Conservation (phyloP, 257 asterid species). For the Solanum bukasovii region DNA sequence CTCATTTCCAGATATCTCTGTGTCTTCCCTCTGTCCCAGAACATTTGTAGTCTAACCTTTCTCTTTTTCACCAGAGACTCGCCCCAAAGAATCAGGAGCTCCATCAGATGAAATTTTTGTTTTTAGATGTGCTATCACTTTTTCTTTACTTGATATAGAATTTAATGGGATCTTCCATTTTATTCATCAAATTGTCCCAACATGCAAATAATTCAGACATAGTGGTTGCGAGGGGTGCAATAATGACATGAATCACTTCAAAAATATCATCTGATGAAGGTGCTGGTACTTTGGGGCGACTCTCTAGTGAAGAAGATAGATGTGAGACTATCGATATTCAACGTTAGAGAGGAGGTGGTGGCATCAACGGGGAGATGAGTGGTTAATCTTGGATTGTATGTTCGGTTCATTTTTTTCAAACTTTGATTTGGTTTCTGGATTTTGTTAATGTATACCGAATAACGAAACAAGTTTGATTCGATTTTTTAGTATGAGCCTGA, state of each 20-base stretch:
- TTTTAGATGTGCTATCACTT: neutral
- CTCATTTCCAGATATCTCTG: neutral
- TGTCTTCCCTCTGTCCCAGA: neutral
- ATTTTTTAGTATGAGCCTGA: too few species aligned
- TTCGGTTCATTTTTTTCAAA: too few species aligned
- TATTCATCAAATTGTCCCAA: neutral
- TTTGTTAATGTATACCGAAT: too few species aligned
- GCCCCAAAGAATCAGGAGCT: too few species aligned
- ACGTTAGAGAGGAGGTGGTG: neutral
- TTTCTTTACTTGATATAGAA: neutral
- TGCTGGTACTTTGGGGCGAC: neutral
- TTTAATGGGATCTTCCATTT: too few species aligned
- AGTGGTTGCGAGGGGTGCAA: constrained; percentile 13
- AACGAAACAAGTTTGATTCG: too few species aligned
- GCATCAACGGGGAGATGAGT: constrained; percentile 12
- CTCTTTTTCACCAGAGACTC: neutral
- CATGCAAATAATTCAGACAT: constrained; percentile 8
- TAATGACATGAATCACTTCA: constrained; percentile 18
- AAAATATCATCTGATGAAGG: constrained; percentile 9
- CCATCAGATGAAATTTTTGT: neutral
- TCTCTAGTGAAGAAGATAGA: neutral
- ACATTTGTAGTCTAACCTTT: neutral
- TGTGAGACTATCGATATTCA: neutral
- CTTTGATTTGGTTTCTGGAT: too few species aligned
- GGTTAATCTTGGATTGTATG: too few species aligned